Evolutionary conservation across 1,284 basidiomycete species (phyloP).

Genomic region (Schizophyllum amplum): DNA sequence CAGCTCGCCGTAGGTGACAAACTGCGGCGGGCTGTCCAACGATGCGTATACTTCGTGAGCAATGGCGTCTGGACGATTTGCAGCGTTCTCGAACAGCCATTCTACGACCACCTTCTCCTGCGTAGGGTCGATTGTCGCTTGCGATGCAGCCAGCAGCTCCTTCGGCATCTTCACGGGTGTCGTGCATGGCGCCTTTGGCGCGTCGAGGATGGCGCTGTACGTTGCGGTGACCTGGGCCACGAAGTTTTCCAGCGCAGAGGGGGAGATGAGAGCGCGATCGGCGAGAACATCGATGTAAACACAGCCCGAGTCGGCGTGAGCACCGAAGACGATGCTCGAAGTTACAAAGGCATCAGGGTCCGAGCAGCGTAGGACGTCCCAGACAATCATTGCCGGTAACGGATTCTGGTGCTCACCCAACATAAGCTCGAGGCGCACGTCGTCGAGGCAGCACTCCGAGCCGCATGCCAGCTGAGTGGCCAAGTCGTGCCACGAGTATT

Average conservation of each 20-base stretch:
- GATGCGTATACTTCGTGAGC: slow-evolving; percentile 11
- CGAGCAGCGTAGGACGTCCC: not conserved
- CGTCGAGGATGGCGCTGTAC: not conserved
- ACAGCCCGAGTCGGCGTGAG: not conserved
- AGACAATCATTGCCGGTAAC: slow-evolving; percentile 7
- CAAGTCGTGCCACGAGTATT: not conserved
- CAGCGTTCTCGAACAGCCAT: slow-evolving; percentile 10
- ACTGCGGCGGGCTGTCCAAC: slow-evolving; percentile 5
- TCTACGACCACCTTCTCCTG: slow-evolving; percentile 6
- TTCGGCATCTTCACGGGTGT: slow-evolving; percentile 4
- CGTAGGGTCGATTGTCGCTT: slow-evolving; percentile 1
- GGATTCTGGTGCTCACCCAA: slow-evolving; percentile 5
- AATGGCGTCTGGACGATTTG: slow-evolving; percentile 8
- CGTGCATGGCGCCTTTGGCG: not conserved
- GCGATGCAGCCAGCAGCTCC: slow-evolving; percentile 4
- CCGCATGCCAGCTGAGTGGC: not conserved
- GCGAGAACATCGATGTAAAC: slow-evolving; percentile 3
- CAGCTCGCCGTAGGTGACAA: slow-evolving; percentile 1
- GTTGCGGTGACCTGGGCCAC: slow-evolving; percentile 4
- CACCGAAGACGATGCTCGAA: slow-evolving; percentile 6
- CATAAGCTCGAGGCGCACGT: slow-evolving; percentile 5
- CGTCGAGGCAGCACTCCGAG: slow-evolving; percentile 5
- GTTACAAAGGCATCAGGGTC: slow-evolving; percentile 2
- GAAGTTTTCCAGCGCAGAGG: slow-evolving; percentile 3
- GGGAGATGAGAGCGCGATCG: slow-evolving; percentile 1